Percentiles rank a stretch among this genome's conserved stretches.
Conservation (phyloP, 2,329 filamentous ascomycete species). For the Colletotrichum siamense region DNA sequence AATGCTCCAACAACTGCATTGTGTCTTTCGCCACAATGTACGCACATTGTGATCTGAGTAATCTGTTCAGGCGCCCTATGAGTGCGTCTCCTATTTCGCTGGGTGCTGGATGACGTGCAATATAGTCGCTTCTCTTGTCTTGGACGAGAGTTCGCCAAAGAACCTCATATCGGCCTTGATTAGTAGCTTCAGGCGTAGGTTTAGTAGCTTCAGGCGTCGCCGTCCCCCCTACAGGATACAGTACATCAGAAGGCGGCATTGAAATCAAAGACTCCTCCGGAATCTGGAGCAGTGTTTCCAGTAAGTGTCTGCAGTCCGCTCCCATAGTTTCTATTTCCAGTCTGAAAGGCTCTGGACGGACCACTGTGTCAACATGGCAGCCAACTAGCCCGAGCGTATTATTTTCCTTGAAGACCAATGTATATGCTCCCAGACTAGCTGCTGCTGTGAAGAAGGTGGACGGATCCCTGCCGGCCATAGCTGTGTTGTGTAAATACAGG, state of each 20-base stretch:
- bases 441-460: rapidly evolving
- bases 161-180: neutral
- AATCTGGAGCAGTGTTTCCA: neutral
- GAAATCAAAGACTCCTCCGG: neutral
- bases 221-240: no score
- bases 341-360: neutral
- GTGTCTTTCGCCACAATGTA: neutral
- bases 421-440: rapidly evolving
- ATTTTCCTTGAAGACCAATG: neutral
- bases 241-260: neutral
- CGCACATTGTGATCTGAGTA: neutral
- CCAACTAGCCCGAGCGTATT: rapidly evolving
- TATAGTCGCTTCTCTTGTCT: neutral
- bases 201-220: no score
- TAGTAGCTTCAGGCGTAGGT: neutral
- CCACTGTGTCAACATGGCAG: neutral
- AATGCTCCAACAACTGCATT: rapidly evolving
- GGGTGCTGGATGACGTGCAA: neutral
- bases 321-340: neutral
- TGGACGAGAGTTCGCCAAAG: neutral
- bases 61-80: neutral
- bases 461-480: rapidly evolving
- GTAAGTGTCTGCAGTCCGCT: neutral
- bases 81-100: rapidly evolving
- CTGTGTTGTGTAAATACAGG: rapidly evolving